These are phyloP conservation scores for Fusarium fracticaudum DNA, from an alignment of 2,329 filamentous ascomycete genomes.

Conservation along the genomic window DNA sequence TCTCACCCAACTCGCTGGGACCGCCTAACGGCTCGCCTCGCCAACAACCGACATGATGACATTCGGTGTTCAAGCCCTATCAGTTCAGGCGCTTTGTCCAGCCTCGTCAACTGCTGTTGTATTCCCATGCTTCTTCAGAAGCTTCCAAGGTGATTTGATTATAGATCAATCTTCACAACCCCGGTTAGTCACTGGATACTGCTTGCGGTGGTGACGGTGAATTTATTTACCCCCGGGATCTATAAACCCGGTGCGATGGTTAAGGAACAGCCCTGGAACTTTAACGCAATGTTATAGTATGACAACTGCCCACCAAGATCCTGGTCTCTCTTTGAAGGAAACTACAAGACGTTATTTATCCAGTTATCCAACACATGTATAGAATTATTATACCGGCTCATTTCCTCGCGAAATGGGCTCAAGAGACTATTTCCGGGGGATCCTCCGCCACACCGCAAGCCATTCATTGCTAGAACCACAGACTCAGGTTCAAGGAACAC, in stretches of 20 bases:
- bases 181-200: constrained; percentile 5
- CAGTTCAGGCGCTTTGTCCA: constrained; percentile 11
- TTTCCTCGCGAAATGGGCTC: constrained; percentile 10
- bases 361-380: background rate
- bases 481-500: background rate
- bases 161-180: constrained; percentile 25
- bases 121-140: constrained; percentile 15
- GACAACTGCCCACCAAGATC: background rate
- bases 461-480: constrained; percentile 13
- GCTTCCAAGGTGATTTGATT: constrained; percentile 24
- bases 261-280: constrained; percentile 24
- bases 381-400: constrained; percentile 5
- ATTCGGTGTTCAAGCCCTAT: constrained; percentile 36
- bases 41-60: constrained; percentile 42
- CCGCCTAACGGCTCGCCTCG: constrained; percentile 43
- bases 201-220: constrained; percentile 35
- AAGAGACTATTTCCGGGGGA: background rate
- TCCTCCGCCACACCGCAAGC: constrained; percentile 21
- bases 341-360: constrained; percentile 4
- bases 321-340: background rate
- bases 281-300: constrained; percentile 24
- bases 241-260: constrained; percentile 12
- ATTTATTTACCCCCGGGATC: background rate
- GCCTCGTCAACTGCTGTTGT: background rate
- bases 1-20: constrained; percentile 40